phyloP scores from a whole-genome alignment of 495 filamentous ascomycete species.

The Evernia prunastri region DNA sequence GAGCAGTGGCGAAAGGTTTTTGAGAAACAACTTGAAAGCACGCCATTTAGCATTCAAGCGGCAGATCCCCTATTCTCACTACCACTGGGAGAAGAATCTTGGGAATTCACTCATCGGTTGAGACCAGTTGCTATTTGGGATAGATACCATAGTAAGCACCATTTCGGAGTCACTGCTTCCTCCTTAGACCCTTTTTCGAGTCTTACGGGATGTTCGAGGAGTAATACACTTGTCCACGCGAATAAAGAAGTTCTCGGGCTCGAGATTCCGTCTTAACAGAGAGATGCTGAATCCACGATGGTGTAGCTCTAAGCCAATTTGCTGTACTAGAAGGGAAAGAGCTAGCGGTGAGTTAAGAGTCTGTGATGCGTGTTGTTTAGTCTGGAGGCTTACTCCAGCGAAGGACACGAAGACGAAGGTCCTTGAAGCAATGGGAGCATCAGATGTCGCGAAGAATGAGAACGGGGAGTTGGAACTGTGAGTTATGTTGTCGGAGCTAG shows the following conservation, averaged over 20 bases:
- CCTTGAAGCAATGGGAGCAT: constrained; percentile 36
- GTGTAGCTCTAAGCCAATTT: constrained; percentile 49
- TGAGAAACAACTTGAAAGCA: constrained; percentile 42
- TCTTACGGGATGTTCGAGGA: background rate
- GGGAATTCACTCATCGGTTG: constrained; percentile 43
- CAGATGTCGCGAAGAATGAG: constrained; percentile 43
- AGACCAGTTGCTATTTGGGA: constrained; percentile 49
- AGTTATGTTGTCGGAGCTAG: too few species aligned
- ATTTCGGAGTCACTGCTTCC: background rate
- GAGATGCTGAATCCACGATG: background rate
- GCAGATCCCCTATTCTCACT: constrained; percentile 46
- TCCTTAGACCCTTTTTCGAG: background rate
- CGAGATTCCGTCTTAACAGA: background rate
- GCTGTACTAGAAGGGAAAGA: constrained; percentile 45
- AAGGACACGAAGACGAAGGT: constrained; percentile 36
- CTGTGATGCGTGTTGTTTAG: background rate
- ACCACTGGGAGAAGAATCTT: constrained; percentile 38
- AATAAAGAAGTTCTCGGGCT: background rate
- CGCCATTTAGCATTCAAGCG: constrained; percentile 33
- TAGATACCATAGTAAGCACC: constrained; percentile 38
- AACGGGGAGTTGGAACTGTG: constrained; percentile 48
- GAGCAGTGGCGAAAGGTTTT: constrained; percentile 47
- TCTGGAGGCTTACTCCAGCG: constrained; percentile 9
- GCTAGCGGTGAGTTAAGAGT: constrained; percentile 36
- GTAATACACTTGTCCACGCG: background rate